These are phyloP conservation scores for Selenicereus undatus DNA, from an alignment of 148 eudicot species.

Conservation along the genomic window DNA sequence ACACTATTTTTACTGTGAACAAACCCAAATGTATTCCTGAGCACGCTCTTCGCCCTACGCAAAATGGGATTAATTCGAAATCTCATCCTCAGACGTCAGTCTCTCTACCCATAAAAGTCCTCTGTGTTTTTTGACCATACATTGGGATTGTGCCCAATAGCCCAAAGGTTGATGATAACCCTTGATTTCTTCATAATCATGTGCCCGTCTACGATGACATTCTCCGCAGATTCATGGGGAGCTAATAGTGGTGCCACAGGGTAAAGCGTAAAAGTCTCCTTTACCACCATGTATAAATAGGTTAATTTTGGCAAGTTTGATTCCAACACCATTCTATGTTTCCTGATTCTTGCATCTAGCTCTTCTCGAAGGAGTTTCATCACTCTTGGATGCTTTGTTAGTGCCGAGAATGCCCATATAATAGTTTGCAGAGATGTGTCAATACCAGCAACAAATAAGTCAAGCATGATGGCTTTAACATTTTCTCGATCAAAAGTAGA, in stretches of 20 bases:
- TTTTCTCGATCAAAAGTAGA: background rate
- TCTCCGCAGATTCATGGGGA: background rate
- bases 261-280: slow-evolving; percentile 5
- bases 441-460: slow-evolving; percentile 13
- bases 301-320: slow-evolving; percentile 1
- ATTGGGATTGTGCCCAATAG: no score
- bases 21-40: background rate
- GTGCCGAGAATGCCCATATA: background rate
- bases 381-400: slow-evolving; percentile 7
- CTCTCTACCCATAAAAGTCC: background rate
- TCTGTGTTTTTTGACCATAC: no score
- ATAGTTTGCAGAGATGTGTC: background rate
- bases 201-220: background rate
- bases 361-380: slow-evolving; percentile 8
- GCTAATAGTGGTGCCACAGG: background rate
- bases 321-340: background rate
- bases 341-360: background rate
- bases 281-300: slow-evolving; percentile 15
- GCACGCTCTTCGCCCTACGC: no score
- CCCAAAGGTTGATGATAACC: background rate
- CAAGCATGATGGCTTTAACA: slow-evolving; percentile 12
- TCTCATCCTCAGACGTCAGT: background rate
- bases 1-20: background rate
- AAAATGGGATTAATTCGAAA: background rate
- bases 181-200: background rate